These are phyloP conservation scores for Pichia sp. DNA, from an alignment of 1,139 yeast species.

Conservation along the genomic window DNA sequence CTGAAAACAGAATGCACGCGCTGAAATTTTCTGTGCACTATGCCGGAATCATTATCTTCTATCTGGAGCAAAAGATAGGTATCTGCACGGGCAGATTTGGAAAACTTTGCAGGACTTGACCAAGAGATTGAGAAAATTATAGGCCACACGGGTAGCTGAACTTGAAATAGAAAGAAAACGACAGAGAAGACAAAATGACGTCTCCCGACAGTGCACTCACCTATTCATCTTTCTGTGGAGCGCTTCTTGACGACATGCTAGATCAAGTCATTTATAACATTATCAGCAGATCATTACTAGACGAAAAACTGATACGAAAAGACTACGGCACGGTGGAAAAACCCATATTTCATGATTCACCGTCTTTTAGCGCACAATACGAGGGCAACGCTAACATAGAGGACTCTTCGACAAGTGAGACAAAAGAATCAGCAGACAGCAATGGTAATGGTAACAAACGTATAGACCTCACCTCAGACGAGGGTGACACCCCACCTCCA, in stretches of 20 bases:
- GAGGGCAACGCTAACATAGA: slow-evolving; percentile 23
- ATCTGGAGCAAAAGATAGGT: too few species aligned
- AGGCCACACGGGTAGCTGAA: too few species aligned
- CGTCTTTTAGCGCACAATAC: slow-evolving; percentile 9
- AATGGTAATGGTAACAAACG: neutral
- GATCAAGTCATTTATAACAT: slow-evolving; percentile 42
- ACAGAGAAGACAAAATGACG: slow-evolving; percentile 8
- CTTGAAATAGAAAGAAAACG: neutral
- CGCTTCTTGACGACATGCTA: slow-evolving; percentile 38
- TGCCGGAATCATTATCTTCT: too few species aligned
- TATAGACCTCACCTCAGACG: neutral
- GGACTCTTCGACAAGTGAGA: neutral
- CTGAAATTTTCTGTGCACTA: neutral
- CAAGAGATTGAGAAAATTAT: too few species aligned
- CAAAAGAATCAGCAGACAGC: slow-evolving; percentile 5
- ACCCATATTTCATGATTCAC: slow-evolving; percentile 26
- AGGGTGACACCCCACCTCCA: neutral
- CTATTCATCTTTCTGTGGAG: slow-evolving; percentile 28
- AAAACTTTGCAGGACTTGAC: neutral
- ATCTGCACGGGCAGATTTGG: too few species aligned
- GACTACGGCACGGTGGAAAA: slow-evolving; percentile 31
- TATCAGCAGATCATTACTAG: slow-evolving; percentile 37
- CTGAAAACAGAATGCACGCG: neutral
- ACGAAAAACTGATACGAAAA: slow-evolving; percentile 37
- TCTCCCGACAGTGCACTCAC: slow-evolving; percentile 19